Percentiles rank a stretch among this genome's conserved stretches.
These are phyloP conservation scores for Coemansia sp. DNA, from an alignment of 192 early-diverging fungal genomes.

Conservation along the genomic window DNA sequence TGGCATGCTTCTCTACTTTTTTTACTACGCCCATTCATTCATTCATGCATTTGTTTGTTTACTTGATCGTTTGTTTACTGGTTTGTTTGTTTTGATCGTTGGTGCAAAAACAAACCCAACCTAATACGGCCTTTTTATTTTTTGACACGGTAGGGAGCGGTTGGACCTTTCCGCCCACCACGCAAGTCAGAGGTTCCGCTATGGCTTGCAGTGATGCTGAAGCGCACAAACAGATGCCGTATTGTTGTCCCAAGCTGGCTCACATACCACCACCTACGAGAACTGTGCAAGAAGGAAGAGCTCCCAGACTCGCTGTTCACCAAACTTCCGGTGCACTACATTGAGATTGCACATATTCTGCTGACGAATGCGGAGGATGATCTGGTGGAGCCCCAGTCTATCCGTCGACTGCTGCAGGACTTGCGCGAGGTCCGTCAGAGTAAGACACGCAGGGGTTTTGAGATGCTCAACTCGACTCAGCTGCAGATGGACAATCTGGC, in stretches of 20 bases:
- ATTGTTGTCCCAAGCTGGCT: conserved; percentile 85
- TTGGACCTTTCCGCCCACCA: conserved; percentile 83
- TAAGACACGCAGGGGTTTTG: conserved; percentile 75
- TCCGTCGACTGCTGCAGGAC: conserved; percentile 79
- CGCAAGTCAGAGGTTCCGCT: conserved; percentile 72
- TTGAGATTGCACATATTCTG: conserved; percentile 80
- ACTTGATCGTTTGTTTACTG: too few species aligned
- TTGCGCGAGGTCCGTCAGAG: conserved; percentile 78
- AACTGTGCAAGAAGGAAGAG: conserved; percentile 70
- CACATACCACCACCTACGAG: conserved; percentile 66
- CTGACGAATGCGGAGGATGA: conserved; percentile 82
- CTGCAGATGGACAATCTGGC: conserved; percentile 85
- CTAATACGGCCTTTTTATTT: too few species aligned
- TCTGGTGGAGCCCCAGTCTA: conserved; percentile 68
- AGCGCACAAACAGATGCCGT: conserved; percentile 77
- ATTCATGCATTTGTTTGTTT: background rate
- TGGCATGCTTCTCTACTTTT: background rate
- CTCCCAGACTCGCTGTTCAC: conserved; percentile 63
- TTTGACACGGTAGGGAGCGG: conserved; percentile 57
- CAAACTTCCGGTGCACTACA: conserved; percentile 74
- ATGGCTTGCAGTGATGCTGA: conserved; percentile 85
- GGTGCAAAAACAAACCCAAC: too few species aligned
- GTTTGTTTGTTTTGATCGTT: too few species aligned
- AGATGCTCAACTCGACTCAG: conserved; percentile 63
- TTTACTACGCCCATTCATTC: background rate